Evolutionary conservation across 2,329 filamentous ascomycete genomes (phyloP).

Genomic region (Exophiala mesophila): DNA sequence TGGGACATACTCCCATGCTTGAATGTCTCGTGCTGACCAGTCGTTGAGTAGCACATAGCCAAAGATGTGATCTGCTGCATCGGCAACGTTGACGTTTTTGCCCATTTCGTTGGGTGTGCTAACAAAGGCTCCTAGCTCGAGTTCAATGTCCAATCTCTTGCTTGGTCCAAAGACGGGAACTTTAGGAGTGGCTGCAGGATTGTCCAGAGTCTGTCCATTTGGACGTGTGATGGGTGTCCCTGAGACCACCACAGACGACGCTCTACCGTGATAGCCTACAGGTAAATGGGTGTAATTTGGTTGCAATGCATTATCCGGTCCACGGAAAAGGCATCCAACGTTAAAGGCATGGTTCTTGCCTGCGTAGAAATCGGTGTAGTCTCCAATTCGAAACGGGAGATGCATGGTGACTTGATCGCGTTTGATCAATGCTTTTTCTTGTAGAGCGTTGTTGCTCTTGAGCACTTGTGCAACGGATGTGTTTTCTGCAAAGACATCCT

Average conservation of each 20-base stretch:
- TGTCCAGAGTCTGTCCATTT: conserved; percentile 65
- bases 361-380: conserved; percentile 84
- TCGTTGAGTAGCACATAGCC: conserved; percentile 81
- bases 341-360: conserved; percentile 74
- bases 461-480: conserved; percentile 59
- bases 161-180: conserved; percentile 59
- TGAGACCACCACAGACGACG: conserved; percentile 49
- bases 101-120: conserved; percentile 62
- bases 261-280: conserved; percentile 73
- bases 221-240: conserved; percentile 65
- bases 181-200: conserved; percentile 59
- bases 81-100: conserved; percentile 55
- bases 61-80: conserved; percentile 69
- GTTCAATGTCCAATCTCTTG: conserved; percentile 69
- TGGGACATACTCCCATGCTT: conserved; percentile 79
- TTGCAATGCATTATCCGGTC: conserved; percentile 66
- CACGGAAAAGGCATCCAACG: conserved; percentile 63
- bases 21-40: conserved; percentile 79
- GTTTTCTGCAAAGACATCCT: conserved; percentile 58
- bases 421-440: conserved; percentile 55
- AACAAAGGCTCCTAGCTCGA: conserved; percentile 74
- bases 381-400: conserved; percentile 70
- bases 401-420: conserved; percentile 59
- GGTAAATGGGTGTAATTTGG: conserved; percentile 78
- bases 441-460: conserved; percentile 56